These are phyloP conservation scores for Amniculicola lignicola DNA, from an alignment of 495 filamentous ascomycete genomes.

Conservation along the genomic window DNA sequence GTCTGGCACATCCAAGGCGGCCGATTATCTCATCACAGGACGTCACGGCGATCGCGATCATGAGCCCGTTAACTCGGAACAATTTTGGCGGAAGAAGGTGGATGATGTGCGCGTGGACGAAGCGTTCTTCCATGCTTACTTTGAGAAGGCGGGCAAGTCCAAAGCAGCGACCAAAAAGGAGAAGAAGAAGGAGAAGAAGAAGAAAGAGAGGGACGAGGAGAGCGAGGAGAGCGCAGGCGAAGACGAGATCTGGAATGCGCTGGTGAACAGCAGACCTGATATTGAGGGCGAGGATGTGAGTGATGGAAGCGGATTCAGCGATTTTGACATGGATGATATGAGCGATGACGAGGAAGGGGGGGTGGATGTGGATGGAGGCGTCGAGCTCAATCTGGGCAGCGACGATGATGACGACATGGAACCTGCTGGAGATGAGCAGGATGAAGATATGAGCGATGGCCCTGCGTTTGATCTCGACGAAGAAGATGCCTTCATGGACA, in stretches of 20 bases:
- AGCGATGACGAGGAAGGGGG: constrained; percentile 45
- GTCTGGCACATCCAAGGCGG: constrained; percentile 59
- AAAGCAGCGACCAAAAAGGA: constrained; percentile 47
- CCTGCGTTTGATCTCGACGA: constrained; percentile 47
- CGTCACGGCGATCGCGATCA: constrained; percentile 48
- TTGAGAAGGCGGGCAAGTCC: constrained; percentile 71
- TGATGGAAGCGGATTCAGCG: constrained; percentile 31
- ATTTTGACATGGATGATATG: constrained; percentile 61
- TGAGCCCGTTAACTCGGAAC: constrained; percentile 72
- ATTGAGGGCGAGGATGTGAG: constrained; percentile 54
- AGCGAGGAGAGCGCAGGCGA: no score
- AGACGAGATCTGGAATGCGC: constrained; percentile 88
- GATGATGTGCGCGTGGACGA: constrained; percentile 85
- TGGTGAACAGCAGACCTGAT: constrained; percentile 76
- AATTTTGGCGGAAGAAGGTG: constrained; percentile 88
- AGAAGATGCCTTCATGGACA: constrained; percentile 41
- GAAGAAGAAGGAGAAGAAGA: constrained; percentile 52
- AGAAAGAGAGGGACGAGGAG: constrained; percentile 50
- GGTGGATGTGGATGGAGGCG: constrained; percentile 51
- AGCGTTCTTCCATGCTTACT: constrained; percentile 98
- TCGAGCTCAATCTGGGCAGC: constrained; percentile 48
- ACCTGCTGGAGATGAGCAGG: constrained; percentile 24
- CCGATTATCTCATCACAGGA: constrained; percentile 61
- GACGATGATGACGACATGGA: constrained; percentile 41
- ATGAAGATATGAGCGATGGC: constrained; percentile 43